Evolutionary conservation across 129 eudicot species (phyloP), one percentile per base, ranked within the genome.

Genomic region (Flaveria sonorensis): DNA sequence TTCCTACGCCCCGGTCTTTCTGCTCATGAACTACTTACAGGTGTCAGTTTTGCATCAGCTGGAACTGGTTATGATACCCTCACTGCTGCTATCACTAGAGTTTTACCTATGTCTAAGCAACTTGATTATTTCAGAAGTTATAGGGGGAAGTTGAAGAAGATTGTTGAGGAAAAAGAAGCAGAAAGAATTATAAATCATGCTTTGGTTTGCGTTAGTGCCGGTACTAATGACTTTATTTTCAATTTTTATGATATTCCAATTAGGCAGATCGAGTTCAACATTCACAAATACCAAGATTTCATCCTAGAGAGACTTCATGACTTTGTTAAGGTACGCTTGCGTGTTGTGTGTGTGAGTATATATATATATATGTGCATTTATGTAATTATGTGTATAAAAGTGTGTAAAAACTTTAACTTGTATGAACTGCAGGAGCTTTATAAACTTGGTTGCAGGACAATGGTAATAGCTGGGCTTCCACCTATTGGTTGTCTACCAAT

Each of bases 401-500:
- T 11, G 13, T 9, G 14, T 45, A 45, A 78, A 16, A 56, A 16
- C 70, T 47, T 39, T 56, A 77, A 68, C 70, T 70, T 18, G 50
- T 14, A 64, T 68, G 40, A 56, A 45, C 43, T 70, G 77, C 73
- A 87, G 83, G 91, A 84, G 52, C 68, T 84, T 26, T 79, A 87
- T 64, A 56, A 20, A 23, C 84, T 83, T 43, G 96, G 96, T 48
- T 73, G 87, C 73, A 88, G 92, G 16, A 87, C 77, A 30, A 71
- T 87, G 28, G 56, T 87, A 26, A 76, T 90, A 36, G 13, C 96
- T 11, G 96, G 96, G 63, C 88, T 90, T 45, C 93, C 91, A 64
- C 96, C 93, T 26, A 70, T 88, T 36, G 93, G 96, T 21, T 90
- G 96, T 77, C 85, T 88, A 48, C 96, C 93, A 14, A 48, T 90